Conservation (phyloP, 805 yeast species). For the Saccharomycopsis capsularis region DNA sequence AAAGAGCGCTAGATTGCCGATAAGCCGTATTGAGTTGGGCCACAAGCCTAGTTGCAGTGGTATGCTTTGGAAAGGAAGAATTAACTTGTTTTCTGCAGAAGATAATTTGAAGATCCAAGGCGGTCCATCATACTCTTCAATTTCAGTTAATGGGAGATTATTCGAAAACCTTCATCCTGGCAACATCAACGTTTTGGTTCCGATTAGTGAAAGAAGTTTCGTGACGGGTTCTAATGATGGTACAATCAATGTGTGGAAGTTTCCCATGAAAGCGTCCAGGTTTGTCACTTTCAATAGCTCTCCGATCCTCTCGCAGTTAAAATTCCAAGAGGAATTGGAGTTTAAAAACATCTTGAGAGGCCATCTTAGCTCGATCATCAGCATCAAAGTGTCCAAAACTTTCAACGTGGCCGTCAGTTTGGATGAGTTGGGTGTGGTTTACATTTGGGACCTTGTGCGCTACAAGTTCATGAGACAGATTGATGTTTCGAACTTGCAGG, state of each 20-base stretch:
- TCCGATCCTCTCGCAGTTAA: conserved; percentile 20
- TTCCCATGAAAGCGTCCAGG: conserved; percentile 28
- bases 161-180: conserved; percentile 39
- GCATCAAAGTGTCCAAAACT: conserved; percentile 43
- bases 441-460: conserved; percentile 59
- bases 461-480: conserved; percentile 41
- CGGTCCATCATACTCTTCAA: conserved; percentile 17
- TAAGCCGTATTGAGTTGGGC: conserved; percentile 40
- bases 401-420: conserved; percentile 49
- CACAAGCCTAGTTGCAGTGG: conserved; percentile 30
- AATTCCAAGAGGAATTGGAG: conserved; percentile 29
- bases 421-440: conserved; percentile 48
- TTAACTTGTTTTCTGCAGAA: conserved; percentile 27
- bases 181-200: conserved; percentile 34
- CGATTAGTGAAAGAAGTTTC: conserved; percentile 37
- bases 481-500: conserved; percentile 4
- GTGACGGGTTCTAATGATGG: conserved; percentile 53
- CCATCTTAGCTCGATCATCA: conserved; percentile 42
- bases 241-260: conserved; percentile 52
- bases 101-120: conserved; percentile 16
- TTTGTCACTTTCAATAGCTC: conserved; percentile 19
- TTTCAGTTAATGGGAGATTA: conserved; percentile 34
- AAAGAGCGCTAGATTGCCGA: conserved; percentile 37
- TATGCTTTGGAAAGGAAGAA: conserved; percentile 46
- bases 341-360: conserved; percentile 47